Evolutionary conservation across 441 rosid species (phyloP).

Genomic region (Capsella rubella): DNA sequence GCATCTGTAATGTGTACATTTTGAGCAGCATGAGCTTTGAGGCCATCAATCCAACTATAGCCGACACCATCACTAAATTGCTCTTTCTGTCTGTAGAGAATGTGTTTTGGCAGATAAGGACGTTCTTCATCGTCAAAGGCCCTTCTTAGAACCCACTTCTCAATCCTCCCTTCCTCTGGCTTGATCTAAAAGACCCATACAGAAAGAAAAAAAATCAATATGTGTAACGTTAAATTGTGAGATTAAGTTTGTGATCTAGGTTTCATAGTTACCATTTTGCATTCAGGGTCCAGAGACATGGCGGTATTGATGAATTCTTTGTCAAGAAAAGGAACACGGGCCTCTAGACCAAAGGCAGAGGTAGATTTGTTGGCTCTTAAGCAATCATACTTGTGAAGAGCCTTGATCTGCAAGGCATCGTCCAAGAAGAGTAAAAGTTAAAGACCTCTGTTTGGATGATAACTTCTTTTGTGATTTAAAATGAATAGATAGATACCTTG

Average conservation of each 20-base stretch:
- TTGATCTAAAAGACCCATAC: slow-evolving; percentile 52
- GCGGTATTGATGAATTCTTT: slow-evolving; percentile 79
- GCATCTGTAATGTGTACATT: slow-evolving; percentile 49
- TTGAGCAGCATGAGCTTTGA: slow-evolving; percentile 74
- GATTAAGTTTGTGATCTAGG: background rate
- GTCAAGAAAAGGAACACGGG: slow-evolving; percentile 87
- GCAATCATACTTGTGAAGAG: slow-evolving; percentile 86
- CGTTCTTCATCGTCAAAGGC: slow-evolving; percentile 83
- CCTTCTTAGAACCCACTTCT: slow-evolving; percentile 83
- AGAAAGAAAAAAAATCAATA: background rate
- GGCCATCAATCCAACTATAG: slow-evolving; percentile 96
- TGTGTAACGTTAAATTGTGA: background rate
- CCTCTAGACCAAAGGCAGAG: slow-evolving; percentile 94
- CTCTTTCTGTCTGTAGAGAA: slow-evolving; percentile 88
- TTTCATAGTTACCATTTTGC: slow-evolving; percentile 65
- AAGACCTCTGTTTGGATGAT: background rate
- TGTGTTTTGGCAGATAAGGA: slow-evolving; percentile 90
- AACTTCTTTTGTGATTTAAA: background rate
- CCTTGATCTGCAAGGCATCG: slow-evolving; percentile 68
- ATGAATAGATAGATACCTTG: slow-evolving; percentile 60
- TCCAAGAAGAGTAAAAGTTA: background rate
- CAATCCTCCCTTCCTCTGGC: slow-evolving; percentile 66
- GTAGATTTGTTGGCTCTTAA: slow-evolving; percentile 92
- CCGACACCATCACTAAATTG: slow-evolving; percentile 97
- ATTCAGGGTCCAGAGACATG: slow-evolving; percentile 82